Base-by-base conservation (phyloP, 2,329 filamentous ascomycete genomes). In the Teratosphaeriaceae sp. region DNA sequence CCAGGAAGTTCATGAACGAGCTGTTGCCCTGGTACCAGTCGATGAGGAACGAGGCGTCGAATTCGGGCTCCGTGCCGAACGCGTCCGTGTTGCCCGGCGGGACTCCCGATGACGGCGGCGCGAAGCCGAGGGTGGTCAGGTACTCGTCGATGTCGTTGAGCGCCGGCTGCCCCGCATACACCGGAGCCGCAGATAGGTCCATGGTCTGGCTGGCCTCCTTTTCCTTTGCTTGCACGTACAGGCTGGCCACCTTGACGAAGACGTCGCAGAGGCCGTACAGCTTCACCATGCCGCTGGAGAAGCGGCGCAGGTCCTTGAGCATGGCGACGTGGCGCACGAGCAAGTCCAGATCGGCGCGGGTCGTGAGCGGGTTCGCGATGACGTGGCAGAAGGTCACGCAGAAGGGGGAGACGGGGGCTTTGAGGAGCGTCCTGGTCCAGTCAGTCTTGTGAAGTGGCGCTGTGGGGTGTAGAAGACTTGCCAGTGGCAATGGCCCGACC, bases 321-420 rank as follows among this genome's bases (percentile, higher is more conserved):
- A 52, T 49, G 1, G 38, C 46, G 19, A 57, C 55, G 19, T 46
- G 56, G 12, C 52, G 47, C n/a, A 44, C 45, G 3, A 57, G 48
- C 9, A 55, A 44, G 11, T 44, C 30, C 11, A 56, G 38, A 34
- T 57, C 55, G 3, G 42, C 37, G 15, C 33, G 18, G 9, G 49
- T 35, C 13, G 29, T 38, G 11, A 23, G 26, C 2, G 44, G 42
- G 20, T 46, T 38, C 2, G 51, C 49, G 21, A 51, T 49, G 37
- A 63, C 48, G 15, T 57, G 44, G 43, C 55, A 55, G 58, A 81
- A 79, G 20, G 80, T 63, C 20, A 79, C 72, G 42, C 78, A 77
- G 52, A 79, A 78, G 1, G 77, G 76, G 1, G 75, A 72, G 52
- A 80, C 80, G 0, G 76, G 78, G 2, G 73, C 72, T 47, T 78